phyloP scores from a whole-genome alignment of 176 grass and related monocot genomes.

The Lolium multiflorum region DNA sequence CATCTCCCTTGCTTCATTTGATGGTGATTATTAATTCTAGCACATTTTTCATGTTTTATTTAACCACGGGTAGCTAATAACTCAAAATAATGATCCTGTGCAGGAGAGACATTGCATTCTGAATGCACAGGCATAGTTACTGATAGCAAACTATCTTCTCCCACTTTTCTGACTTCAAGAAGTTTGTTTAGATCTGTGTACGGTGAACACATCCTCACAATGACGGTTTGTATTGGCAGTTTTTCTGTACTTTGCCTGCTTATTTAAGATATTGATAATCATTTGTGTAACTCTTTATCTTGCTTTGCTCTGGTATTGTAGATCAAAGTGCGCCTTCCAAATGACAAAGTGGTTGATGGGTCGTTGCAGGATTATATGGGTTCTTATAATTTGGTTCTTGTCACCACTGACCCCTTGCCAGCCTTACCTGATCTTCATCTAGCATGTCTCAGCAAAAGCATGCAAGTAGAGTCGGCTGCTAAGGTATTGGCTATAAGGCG shows the following conservation, averaged over 20 bases:
- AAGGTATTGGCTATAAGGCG: background rate
- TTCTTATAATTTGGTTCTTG: background rate
- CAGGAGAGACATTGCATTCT: background rate
- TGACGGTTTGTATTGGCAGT: background rate
- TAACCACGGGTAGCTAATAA: too few species aligned
- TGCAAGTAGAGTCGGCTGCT: background rate
- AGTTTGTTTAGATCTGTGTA: background rate
- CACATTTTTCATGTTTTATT: too few species aligned
- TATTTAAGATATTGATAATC: too few species aligned
- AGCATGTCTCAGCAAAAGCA: background rate
- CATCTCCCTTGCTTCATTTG: background rate
- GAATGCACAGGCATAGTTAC: slow-evolving; percentile 7
- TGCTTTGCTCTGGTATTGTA: too few species aligned
- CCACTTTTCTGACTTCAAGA: background rate
- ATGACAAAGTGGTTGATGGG: background rate
- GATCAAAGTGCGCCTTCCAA: background rate
- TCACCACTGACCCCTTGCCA: background rate
- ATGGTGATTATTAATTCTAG: background rate
- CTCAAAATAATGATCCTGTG: too few species aligned
- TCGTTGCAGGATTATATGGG: background rate
- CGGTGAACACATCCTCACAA: background rate
- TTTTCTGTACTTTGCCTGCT: too few species aligned
- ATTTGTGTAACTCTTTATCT: too few species aligned
- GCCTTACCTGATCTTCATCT: background rate
- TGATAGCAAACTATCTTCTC: background rate